Base-by-base conservation (phyloP, 2,329 filamentous ascomycete genomes). In the Zalaria obscura region DNA sequence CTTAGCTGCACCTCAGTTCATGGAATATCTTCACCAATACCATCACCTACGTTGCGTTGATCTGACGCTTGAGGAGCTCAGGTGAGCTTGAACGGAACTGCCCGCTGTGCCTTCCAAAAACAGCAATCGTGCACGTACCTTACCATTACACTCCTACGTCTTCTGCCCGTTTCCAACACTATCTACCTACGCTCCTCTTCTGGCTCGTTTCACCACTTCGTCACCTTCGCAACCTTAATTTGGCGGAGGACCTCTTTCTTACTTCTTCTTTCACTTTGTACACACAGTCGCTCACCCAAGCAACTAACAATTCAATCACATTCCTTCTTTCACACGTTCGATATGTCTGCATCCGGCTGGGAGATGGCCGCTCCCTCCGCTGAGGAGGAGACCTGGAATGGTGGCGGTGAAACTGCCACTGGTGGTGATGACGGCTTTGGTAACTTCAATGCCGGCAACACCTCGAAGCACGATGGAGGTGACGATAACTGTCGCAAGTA, bases 141-240 rank as follows among this genome's bases (percentile, higher is more conserved):
- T 25, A 36, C 34, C 11, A 11, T 7, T 36, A 10, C 11, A 36
- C 8, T 33, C 8, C 8, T 2, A n/a, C 31, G 8, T 33, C 31
- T 33, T 33, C n/a, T 33, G 31, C 31, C 31, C 31, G n/a, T 33
- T 3, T 33, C 31, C n/a, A n/a, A n/a, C n/a, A n/a, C n/a, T n/a
- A n/a, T n/a, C n/a, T 33, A 8, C 8, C 31, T 33, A 3, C 8
- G 31, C n/a, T 33, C 31, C 68, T 9, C 66, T 79, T 82, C 83
- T 52, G 78, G 77, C 38, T 66, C 73, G 40, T 80, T 81, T 59
- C 78, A 83, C 60, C 83, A 83, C 61, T 65, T 73, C 53, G 64
- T 80, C 53, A 83, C 78, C 27, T 79, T 70, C 59, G 52, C 74
- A 3, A 78, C 77, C 6, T n/a, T 2, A 8, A n/a, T 33, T 33